Percentiles rank a stretch among this genome's conserved stretches.
These are phyloP conservation scores for Madurella fahalii DNA, from an alignment of 2,329 filamentous ascomycete species.

Conservation along the genomic window DNA sequence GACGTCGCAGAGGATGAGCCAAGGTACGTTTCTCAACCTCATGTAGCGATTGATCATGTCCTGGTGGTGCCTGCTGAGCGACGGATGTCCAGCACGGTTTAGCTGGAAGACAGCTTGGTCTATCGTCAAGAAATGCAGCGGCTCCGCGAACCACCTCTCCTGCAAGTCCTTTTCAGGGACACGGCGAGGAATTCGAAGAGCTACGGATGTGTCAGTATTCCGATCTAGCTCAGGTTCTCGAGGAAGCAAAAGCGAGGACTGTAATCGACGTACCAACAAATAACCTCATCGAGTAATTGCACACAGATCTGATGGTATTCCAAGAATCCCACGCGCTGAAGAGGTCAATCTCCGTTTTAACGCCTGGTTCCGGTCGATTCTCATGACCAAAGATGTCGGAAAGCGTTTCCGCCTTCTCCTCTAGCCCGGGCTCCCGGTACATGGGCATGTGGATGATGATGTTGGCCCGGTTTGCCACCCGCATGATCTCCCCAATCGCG, in stretches of 20 bases:
- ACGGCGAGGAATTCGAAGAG: constrained; percentile 53
- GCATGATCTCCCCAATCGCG: constrained; percentile 74
- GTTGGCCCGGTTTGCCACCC: constrained; percentile 69
- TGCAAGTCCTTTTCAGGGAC: constrained; percentile 59
- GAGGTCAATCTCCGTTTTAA: constrained; percentile 55
- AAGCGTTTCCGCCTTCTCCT: constrained; percentile 50
- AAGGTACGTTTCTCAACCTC: constrained; percentile 59
- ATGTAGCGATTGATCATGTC: constrained; percentile 59
- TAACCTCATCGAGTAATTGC: constrained; percentile 77
- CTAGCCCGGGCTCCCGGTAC: constrained; percentile 65
- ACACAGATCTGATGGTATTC: constrained; percentile 80
- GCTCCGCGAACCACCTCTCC: constrained; percentile 66
- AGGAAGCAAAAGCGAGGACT: neutral
- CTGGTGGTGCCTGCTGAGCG: constrained; percentile 59
- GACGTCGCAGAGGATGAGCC: constrained; percentile 60
- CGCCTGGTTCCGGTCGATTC: constrained; percentile 29
- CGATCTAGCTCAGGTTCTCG: neutral
- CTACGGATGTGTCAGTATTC: constrained; percentile 31
- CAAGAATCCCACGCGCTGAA: constrained; percentile 90
- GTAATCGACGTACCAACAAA: constrained; percentile 67
- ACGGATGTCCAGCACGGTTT: constrained; percentile 59
- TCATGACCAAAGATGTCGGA: constrained; percentile 40
- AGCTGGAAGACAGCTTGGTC: constrained; percentile 50
- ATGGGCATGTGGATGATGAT: constrained; percentile 80
- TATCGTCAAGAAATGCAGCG: constrained; percentile 59